phyloP scores from a whole-genome alignment of 2,329 filamentous ascomycete genomes.

The Scorias spongiosa region DNA sequence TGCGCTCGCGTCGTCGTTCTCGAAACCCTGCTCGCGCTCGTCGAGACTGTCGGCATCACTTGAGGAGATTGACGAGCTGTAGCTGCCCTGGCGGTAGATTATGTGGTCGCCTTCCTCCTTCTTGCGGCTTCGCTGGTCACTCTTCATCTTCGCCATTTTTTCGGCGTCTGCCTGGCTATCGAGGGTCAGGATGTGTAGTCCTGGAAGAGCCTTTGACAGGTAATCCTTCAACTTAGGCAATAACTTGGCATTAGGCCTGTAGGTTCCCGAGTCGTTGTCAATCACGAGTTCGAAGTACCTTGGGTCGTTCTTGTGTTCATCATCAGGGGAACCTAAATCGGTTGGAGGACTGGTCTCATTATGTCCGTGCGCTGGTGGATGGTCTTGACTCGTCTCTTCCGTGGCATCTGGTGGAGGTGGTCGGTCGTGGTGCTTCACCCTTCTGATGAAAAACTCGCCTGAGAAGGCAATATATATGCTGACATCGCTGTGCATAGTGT shows the following conservation, averaged over 20 bases:
- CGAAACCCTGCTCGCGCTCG: conserved; percentile 4
- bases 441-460: conserved; percentile 81
- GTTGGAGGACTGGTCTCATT: conserved; percentile 37
- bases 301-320: conserved; percentile 34
- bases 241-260: conserved; percentile 66
- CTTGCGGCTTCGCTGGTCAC: conserved; percentile 59
- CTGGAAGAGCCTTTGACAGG: conserved; percentile 58
- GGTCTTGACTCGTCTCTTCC: conserved; percentile 25
- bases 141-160: conserved; percentile 58
- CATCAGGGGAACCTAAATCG: conserved; percentile 29
- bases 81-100: conserved; percentile 39
- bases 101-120: conserved; percentile 41
- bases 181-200: conserved; percentile 56
- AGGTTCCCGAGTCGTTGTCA: conserved; percentile 91
- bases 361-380: conserved; percentile 19
- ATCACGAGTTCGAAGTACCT: conserved; percentile 70
- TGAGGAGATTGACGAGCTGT: conserved; percentile 34
- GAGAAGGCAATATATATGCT: conserved; percentile 81
- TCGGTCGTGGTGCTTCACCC: conserved; percentile 38
- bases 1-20: not conserved
- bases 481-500: conserved; percentile 93
- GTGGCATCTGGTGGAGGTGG: conserved; percentile 28
- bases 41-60: conserved; percentile 45
- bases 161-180: conserved; percentile 61
- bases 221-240: conserved; percentile 59